Percentiles rank a stretch among this genome's conserved stretches.
Conservation (phyloP, 2,329 filamentous ascomycete genomes). For the Fusarium ambrosium region DNA sequence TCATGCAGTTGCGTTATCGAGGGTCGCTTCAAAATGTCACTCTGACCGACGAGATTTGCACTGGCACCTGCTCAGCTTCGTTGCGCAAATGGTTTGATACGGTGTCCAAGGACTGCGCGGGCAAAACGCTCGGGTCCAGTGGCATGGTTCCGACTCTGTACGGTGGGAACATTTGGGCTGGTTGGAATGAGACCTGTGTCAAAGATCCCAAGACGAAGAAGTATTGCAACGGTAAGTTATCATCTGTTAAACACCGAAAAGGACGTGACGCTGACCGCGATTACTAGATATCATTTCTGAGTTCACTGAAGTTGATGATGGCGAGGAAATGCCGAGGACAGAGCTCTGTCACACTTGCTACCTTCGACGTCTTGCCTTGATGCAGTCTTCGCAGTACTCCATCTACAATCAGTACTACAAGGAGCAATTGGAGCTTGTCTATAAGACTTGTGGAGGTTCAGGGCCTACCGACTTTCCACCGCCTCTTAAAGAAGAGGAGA, state of each 20-base stretch:
- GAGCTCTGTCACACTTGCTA: conserved; percentile 47
- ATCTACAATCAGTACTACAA: conserved; percentile 37
- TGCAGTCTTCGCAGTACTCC: conserved; percentile 43
- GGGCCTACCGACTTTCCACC: conserved; percentile 1
- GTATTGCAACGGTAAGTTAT: conserved; percentile 36
- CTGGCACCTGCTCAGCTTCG: conserved; percentile 7
- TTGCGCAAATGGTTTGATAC: conserved; percentile 21
- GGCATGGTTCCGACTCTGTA: not conserved
- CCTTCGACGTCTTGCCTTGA: conserved; percentile 34
- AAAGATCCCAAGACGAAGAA: conserved; percentile 25
- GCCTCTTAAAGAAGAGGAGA: not conserved
- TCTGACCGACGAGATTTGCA: conserved; percentile 15
- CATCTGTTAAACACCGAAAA: no score
- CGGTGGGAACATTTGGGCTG: conserved; percentile 21
- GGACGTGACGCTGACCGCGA: not conserved
- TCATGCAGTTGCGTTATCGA: no score
- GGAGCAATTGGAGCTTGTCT: conserved; percentile 12
- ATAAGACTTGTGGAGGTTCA: conserved; percentile 19
- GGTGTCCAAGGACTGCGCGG: conserved; percentile 9
- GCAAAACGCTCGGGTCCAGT: not conserved
- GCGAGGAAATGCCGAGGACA: conserved; percentile 29
- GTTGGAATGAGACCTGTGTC: conserved; percentile 36
- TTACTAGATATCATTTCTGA: conserved; percentile 23
- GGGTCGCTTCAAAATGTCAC: no score
- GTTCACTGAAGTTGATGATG: conserved; percentile 30